phyloP scores from a whole-genome alignment of 148 eudicot genomes.

The Cornus kousa region DNA sequence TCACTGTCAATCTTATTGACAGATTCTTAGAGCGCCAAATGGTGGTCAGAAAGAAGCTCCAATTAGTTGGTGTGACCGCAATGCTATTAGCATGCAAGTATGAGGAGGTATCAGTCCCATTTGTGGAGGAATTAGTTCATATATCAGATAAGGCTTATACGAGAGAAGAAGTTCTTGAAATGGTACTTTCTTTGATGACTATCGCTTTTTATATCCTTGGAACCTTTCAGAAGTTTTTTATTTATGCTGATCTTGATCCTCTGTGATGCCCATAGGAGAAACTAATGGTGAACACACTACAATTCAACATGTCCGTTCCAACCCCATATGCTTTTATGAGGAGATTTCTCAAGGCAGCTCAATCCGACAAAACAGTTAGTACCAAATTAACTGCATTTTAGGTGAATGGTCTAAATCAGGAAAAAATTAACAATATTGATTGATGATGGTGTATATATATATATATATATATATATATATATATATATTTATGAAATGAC shows the following conservation, averaged over 20 bases:
- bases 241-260: background rate
- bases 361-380: constrained; percentile 52
- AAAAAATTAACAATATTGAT: background rate
- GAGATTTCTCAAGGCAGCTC: constrained; percentile 83
- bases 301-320: constrained; percentile 81
- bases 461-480: no score
- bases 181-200: constrained; percentile 40
- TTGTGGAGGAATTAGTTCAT: constrained; percentile 75
- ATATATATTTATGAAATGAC: background rate
- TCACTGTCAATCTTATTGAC: constrained; percentile 76
- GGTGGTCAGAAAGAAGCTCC: constrained; percentile 63
- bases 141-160: constrained; percentile 86
- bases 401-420: no score
- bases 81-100: constrained; percentile 90
- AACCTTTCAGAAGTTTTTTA: no score
- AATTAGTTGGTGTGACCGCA: constrained; percentile 79
- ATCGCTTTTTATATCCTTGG: no score
- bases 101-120: constrained; percentile 86
- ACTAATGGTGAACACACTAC: constrained; percentile 65
- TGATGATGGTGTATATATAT: no score
- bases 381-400: no score
- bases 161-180: constrained; percentile 69
- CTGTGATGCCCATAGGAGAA: constrained; percentile 42
- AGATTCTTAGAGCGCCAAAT: constrained; percentile 65
- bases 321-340: constrained; percentile 71